Base-by-base conservation (phyloP, 306 rosid species). In the Prunus mira region DNA sequence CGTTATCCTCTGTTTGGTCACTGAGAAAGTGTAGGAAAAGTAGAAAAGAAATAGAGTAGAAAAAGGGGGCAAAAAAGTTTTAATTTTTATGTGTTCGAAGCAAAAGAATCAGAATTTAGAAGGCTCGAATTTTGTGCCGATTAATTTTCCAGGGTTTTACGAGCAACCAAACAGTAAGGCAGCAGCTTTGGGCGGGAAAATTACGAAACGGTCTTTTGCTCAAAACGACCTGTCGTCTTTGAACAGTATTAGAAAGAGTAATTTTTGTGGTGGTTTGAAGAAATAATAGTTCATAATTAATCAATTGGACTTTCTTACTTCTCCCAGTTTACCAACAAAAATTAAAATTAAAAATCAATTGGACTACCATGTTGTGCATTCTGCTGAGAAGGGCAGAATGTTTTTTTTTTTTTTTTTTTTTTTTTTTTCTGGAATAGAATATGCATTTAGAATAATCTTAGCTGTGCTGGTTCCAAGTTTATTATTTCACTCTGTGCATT, bases 141-240 rank as follows among this genome's bases (percentile, higher is more conserved):
- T 38, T 4, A 2, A 19, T 72, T 70, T 49, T 67, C 74, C 65
- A 25, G 32, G 18, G 65, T 25, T 60, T 25, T 25, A 4, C 18
- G 24, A 27, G 25, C 0, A 25, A 47, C 58, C 49, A 18, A 61
- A 75, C 41, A 28, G 67, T 0, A 63, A 34, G 12, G 25, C 45
- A 57, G 52, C n/a, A 49, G 54, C 12, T 66, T 74, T 58, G 76
- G 72, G 72, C 63, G 79, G 76, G 76, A 71, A 69, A 38, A 22
- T 30, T 14, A 14, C 14, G 1, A 6, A 24, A 25, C 46, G 6
- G 43, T 63, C 67, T 4, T 30, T 58, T 41, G 1, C 4, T 9
- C n/a, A 19, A 58, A 58, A 58, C 67, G 76, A 45, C 76, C 2
- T 58, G 67, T 73, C 67, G 67, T 72, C 17, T 56, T 12, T 56